phyloP scores from a whole-genome alignment of 1,139 yeast species.

The Hansenula anomala region DNA sequence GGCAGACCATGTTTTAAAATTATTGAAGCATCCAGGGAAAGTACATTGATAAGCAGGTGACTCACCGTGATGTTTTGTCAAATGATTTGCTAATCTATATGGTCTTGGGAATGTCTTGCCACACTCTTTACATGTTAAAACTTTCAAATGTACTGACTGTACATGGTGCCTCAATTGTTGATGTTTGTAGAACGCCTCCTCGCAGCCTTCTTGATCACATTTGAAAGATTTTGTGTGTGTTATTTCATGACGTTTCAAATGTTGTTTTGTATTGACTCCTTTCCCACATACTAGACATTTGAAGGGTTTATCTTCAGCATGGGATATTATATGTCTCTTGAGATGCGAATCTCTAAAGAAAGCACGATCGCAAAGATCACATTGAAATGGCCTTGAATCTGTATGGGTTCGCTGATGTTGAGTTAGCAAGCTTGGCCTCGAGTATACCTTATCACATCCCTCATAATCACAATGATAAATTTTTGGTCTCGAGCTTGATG shows the following conservation, averaged over 20 bases:
- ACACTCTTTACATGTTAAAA: constrained; percentile 53
- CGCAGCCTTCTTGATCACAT: constrained; percentile 62
- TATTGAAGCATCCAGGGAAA: constrained; percentile 50
- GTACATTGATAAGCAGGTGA: constrained; percentile 60
- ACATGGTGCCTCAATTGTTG: constrained; percentile 75
- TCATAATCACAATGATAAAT: constrained; percentile 53
- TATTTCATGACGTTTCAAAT: constrained; percentile 71
- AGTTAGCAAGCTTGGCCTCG: constrained; percentile 75
- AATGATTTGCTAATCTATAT: constrained; percentile 56
- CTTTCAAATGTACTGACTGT: constrained; percentile 51
- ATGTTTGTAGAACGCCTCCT: constrained; percentile 68
- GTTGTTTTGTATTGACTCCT: constrained; percentile 81
- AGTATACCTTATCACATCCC: constrained; percentile 71
- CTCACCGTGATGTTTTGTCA: constrained; percentile 52
- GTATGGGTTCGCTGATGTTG: constrained; percentile 81
- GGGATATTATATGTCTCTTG: constrained; percentile 67
- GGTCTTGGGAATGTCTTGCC: constrained; percentile 57
- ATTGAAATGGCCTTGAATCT: constrained; percentile 71
- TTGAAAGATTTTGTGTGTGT: constrained; percentile 70
- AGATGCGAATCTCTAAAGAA: constrained; percentile 79
- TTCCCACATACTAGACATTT: constrained; percentile 75
- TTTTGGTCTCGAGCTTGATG: constrained; percentile 44
- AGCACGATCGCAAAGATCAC: constrained; percentile 57
- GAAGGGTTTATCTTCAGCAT: constrained; percentile 63
- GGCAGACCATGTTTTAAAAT: constrained; percentile 73